Evolutionary conservation across 805 yeast genomes (phyloP), one percentile per base, ranked within the genome.

Genomic region (Barnettozyma populi): DNA sequence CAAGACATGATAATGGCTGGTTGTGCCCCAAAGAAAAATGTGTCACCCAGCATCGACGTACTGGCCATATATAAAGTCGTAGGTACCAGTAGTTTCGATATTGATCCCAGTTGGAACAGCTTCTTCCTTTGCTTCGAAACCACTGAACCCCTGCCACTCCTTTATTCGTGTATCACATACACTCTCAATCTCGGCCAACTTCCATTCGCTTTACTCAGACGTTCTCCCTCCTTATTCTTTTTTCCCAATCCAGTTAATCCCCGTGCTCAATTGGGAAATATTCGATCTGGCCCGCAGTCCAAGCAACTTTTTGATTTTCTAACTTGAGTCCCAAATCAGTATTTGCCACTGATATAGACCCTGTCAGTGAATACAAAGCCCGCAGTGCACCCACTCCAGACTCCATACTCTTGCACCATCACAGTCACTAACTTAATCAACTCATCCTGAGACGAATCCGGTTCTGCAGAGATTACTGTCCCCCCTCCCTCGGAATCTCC

Each of bases 221-320:
- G 13, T 9, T 29, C 16, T 4, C n/a, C 5, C 32, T 23, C 25
- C 25, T 23, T 23, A 8, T 8, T 23, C 8, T 24, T 38, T 24
- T 18, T 41, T 41, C 49, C 49, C 21, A 20, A 36, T 46, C 25
- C 45, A 46, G 45, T 31, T 29, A 41, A 27, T 36, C n/a, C 43
- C 20, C 23, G 21, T 23, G 18, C 49, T 45, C 43, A 27, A 41
- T 41, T 31, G 31, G 49, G 49, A 41, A 41, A 41, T n/a, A n/a
- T 46, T 35, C 21, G 37, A 16, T 16, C 23, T 45, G 34, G 18
- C 16, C 32, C 32, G 13, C 32, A 27, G 24, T 20, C 31, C 43
- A 41, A 45, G 27, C 41, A 45, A 40, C 34, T 20, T 38, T 29
- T 16, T n/a, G 31, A 16, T n/a, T 19, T 38, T 21, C 18, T 16